Conservation (phyloP, 2,329 filamentous ascomycete genomes). For the Penicillium sp. region DNA sequence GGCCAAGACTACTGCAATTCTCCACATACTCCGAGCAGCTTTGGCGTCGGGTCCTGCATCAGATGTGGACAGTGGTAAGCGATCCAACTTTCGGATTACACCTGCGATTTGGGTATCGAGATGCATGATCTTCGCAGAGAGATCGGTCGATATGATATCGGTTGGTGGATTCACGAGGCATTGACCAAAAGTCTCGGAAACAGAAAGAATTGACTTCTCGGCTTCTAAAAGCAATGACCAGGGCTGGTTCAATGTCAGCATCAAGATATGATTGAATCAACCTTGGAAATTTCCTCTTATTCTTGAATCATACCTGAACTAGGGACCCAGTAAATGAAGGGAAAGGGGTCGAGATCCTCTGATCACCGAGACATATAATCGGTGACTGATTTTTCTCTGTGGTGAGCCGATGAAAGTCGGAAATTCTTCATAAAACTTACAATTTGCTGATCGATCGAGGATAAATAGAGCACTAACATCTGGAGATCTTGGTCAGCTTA, state of each 20-base stretch:
- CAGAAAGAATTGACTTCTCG: neutral
- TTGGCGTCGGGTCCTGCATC: too few species aligned
- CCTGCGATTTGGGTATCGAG: too few species aligned
- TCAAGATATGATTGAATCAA: too few species aligned
- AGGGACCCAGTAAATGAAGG: neutral
- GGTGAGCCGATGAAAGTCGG: neutral
- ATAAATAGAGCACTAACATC: neutral
- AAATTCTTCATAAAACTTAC: neutral
- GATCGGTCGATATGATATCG: too few species aligned
- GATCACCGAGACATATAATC: neutral
- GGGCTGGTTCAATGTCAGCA: neutral
- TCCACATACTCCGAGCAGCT: too few species aligned
- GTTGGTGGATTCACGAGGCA: neutral
- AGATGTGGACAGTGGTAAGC: too few species aligned
- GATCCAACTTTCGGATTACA: too few species aligned
- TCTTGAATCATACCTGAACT: neutral
- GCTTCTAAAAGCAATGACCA: neutral
- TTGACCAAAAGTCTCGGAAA: neutral
- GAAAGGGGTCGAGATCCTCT: neutral
- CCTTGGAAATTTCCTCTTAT: too few species aligned
- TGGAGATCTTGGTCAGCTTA: neutral
- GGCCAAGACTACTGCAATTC: neutral
- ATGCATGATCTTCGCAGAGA: too few species aligned
- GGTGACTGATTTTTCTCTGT: neutral
- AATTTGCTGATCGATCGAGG: neutral